Conservation (phyloP, 768 basidiomycete genomes). For the Mycena chlorophos region DNA sequence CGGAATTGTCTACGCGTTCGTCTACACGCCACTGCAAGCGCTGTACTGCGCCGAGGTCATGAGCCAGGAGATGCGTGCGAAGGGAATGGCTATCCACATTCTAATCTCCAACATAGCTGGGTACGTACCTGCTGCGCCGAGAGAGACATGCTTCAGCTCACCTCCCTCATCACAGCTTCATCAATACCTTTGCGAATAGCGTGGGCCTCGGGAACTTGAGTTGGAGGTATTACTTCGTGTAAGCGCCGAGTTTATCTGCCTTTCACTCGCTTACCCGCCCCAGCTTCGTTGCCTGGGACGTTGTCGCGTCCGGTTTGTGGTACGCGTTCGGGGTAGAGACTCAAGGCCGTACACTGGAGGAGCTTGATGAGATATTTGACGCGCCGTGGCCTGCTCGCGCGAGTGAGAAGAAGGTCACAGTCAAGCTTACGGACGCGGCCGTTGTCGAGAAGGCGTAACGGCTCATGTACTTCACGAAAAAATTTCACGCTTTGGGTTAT, state of each 20-base stretch:
- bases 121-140: conserved; percentile 1
- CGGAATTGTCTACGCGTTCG: conserved; percentile 27
- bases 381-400: conserved; percentile 27
- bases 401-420: conserved; percentile 19
- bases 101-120: conserved; percentile 29
- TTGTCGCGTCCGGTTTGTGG: conserved; percentile 25
- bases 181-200: conserved; percentile 30
- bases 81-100: conserved; percentile 31
- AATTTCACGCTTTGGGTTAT: no score
- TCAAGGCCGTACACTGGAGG: conserved; percentile 25
- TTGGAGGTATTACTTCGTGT: conserved; percentile 32
- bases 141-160: neutral
- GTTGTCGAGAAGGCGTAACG: conserved; percentile 10
- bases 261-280: neutral
- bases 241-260: neutral
- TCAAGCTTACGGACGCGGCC: conserved; percentile 20
- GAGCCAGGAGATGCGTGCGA: conserved; percentile 29
- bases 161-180: conserved; percentile 14
- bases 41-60: conserved; percentile 31
- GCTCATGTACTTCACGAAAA: no score
- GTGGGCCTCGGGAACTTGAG: conserved; percentile 24
- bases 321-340: conserved; percentile 28
- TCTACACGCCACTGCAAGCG: conserved; percentile 29
- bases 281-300: conserved; percentile 28
- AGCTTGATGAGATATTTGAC: conserved; percentile 29